These are phyloP conservation scores for Parastagonospora avenae DNA, from an alignment of 2,329 filamentous ascomycete genomes.

Conservation along the genomic window DNA sequence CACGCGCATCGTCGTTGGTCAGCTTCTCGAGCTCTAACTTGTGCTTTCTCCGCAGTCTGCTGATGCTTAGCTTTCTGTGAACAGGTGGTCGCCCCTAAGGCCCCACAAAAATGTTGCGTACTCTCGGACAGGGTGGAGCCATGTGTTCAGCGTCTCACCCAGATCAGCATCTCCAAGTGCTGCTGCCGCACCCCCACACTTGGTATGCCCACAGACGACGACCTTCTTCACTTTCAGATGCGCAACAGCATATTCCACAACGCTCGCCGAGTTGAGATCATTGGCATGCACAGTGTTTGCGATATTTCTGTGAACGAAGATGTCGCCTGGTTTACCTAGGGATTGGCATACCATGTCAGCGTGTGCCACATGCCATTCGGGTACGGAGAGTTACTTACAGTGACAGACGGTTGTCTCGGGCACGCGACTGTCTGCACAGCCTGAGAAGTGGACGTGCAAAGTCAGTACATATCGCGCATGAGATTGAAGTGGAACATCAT, in stretches of 20 bases:
- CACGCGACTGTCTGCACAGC: slow-evolving; percentile 83
- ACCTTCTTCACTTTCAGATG: slow-evolving; percentile 71
- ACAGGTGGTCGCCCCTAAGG: too few species aligned
- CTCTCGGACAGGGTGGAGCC: slow-evolving; percentile 63
- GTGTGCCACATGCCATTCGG: neutral
- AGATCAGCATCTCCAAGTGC: slow-evolving; percentile 62
- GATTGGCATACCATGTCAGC: neutral
- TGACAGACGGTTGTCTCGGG: slow-evolving; percentile 83
- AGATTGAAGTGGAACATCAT: too few species aligned
- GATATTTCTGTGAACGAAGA: slow-evolving; percentile 91
- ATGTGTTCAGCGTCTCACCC: slow-evolving; percentile 63
- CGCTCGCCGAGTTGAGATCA: slow-evolving; percentile 75
- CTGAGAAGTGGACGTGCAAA: too few species aligned
- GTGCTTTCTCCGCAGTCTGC: slow-evolving; percentile 58
- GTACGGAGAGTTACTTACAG: slow-evolving; percentile 54
- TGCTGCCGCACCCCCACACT: slow-evolving; percentile 64
- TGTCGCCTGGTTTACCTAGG: slow-evolving; percentile 66
- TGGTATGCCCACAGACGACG: slow-evolving; percentile 66
- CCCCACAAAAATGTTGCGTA: slow-evolving; percentile 7
- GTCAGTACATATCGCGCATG: too few species aligned
- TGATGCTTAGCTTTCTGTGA: neutral
- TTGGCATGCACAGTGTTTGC: slow-evolving; percentile 78
- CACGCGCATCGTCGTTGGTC: slow-evolving; percentile 53
- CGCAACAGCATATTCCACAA: slow-evolving; percentile 79
- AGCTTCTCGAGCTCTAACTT: slow-evolving; percentile 56